phyloP scores from a whole-genome alignment of 768 basidiomycete species.

The Tulasnella sp. region DNA sequence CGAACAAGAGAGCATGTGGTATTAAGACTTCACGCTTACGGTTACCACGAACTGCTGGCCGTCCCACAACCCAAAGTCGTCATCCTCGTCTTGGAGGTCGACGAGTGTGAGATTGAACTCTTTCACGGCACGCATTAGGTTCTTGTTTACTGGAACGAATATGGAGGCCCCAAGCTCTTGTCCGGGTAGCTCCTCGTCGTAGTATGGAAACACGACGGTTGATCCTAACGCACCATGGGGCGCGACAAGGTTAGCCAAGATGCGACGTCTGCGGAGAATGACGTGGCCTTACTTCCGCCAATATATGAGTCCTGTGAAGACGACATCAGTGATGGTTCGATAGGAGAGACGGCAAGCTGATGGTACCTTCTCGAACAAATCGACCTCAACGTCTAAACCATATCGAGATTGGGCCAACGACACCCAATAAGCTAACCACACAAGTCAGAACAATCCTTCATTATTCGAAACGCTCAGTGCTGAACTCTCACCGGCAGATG shows the following conservation, averaged over 20 bases:
- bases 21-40: conserved; percentile 32
- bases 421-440: conserved; percentile 54
- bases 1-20: conserved; percentile 13
- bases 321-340: not conserved
- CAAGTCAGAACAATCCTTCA: not conserved
- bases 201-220: conserved; percentile 64
- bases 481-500: conserved; percentile 43
- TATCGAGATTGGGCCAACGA: conserved; percentile 57
- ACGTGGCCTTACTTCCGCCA: conserved; percentile 63
- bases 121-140: conserved; percentile 58
- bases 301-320: conserved; percentile 41
- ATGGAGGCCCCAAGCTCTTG: conserved; percentile 84
- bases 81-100: conserved; percentile 38
- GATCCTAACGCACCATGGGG: conserved; percentile 42
- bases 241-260: not conserved
- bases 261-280: not conserved
- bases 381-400: conserved; percentile 59
- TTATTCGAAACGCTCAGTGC: not conserved
- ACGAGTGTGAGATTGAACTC: conserved; percentile 61
- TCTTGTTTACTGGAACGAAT: conserved; percentile 67
- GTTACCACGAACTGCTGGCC: conserved; percentile 57
- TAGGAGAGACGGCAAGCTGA: not conserved
- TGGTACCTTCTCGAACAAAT: conserved; percentile 59
- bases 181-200: conserved; percentile 44
- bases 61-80: conserved; percentile 69